Evolutionary conservation across 805 yeast genomes (phyloP).

Genomic region (Ogataea naganishii): DNA sequence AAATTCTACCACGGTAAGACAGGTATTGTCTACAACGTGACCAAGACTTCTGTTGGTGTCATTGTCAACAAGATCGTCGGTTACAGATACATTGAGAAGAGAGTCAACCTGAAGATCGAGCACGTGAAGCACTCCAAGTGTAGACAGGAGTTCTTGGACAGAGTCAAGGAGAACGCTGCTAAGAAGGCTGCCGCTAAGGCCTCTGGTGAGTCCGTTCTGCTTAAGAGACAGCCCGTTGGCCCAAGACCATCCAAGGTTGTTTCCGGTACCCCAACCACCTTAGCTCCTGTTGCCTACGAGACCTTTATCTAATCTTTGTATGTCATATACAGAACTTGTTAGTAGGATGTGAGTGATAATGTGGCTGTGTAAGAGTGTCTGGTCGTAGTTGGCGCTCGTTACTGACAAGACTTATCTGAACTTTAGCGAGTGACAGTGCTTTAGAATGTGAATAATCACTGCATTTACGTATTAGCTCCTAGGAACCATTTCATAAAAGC

Average conservation of each 20-base stretch:
- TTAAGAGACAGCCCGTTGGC: slow-evolving; percentile 97
- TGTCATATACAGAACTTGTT: no score
- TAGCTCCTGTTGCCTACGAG: slow-evolving; percentile 99
- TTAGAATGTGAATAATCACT: no score
- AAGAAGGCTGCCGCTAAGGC: slow-evolving; percentile 91
- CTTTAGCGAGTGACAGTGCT: no score
- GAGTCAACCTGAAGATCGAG: slow-evolving; percentile 97
- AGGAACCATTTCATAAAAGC: no score
- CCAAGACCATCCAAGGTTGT: slow-evolving; percentile 93
- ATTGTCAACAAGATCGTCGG: slow-evolving; percentile 98
- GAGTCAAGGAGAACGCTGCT: slow-evolving; percentile 96
- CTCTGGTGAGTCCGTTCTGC: slow-evolving; percentile 80
- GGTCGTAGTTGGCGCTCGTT: no score
- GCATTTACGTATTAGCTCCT: no score
- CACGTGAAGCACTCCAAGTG: slow-evolving; percentile 99
- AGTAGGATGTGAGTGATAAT: no score
- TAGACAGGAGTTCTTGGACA: slow-evolving; percentile 97
- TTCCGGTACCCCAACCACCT: slow-evolving; percentile 87
- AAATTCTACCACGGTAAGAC: slow-evolving; percentile 99
- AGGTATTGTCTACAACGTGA: slow-evolving; percentile 97
- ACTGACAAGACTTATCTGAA: no score
- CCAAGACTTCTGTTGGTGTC: slow-evolving; percentile 98
- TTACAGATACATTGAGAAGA: slow-evolving; percentile 98
- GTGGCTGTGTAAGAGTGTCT: no score
- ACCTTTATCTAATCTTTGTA: slow-evolving; percentile 95